Base-by-base conservation (phyloP, 192 early-diverging fungal genomes). In the Phycomyces nitens region DNA sequence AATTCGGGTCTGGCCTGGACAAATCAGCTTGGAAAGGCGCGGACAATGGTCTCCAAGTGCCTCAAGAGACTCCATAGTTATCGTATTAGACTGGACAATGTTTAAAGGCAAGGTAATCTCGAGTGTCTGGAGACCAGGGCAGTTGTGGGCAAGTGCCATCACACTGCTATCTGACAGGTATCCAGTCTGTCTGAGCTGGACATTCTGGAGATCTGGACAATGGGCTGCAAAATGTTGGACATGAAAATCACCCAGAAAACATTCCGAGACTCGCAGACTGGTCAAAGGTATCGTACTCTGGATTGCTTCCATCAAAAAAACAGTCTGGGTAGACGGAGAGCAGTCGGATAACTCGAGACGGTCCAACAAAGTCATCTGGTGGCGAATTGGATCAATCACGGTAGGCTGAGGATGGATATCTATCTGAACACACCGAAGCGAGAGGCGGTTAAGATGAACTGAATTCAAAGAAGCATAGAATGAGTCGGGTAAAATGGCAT, bases 11-110 rank as follows among this genome's bases (percentile, higher is more conserved):
- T 60, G 58, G 2, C 58, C 58, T 27, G 23, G 21, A 49, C 58
- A 60, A 16, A 26, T 26, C 16, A 60, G 27, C 16, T 49, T 11
- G 1, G 8, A 26, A 16, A 49, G 42, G 3, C 18, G 21, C 5
- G 18, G 41, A 2, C 58, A 60, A 49, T 60, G 41, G 23, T 16
- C 27, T 27, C 27, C 22, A 0, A 60, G 23, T 1, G 43, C 39
- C 29, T 34, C 22, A 29, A 60, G 43, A 3, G 58, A 27, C 18
- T 15, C 14, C 23, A 60, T 22, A 7, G 58, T 60, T 6, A 60
- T 60, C 23, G 41, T 60, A 26, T 60, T 60, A 14, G 40, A 43
- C 10, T 60, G 58, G 2, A 49, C 22, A 8, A 60, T 60, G 27
- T 60, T 60, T 3, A 20, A 26, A 44, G 58, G 58, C 41, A 60